Conservation (phyloP, 306 rosid species). For the Vigna unguiculata region DNA sequence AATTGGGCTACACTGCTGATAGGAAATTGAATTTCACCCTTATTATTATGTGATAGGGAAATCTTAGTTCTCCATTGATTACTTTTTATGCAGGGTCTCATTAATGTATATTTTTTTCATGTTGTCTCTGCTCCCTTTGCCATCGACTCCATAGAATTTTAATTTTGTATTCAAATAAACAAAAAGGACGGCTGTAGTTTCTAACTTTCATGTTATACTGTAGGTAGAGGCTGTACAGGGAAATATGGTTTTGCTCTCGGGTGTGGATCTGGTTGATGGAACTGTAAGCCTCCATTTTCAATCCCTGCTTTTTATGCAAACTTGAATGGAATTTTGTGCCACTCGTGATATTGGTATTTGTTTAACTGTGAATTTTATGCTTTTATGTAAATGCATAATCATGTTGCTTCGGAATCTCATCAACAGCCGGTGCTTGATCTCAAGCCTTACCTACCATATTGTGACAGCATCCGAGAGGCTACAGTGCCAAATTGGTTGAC, state of each 20-base stretch:
- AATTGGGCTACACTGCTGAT: background rate
- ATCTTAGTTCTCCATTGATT: background rate
- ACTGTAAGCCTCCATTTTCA: constrained; percentile 70
- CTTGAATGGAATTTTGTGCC: constrained; percentile 6
- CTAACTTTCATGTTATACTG: constrained; percentile 38
- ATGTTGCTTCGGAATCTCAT: constrained; percentile 43
- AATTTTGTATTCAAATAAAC: constrained; percentile 20
- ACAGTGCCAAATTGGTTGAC: constrained; percentile 77
- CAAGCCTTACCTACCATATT: constrained; percentile 91
- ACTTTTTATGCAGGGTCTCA: background rate
- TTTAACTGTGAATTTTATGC: constrained; percentile 27
- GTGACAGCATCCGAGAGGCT: constrained; percentile 81
- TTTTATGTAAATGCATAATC: constrained; percentile 30
- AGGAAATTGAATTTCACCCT: constrained; percentile 24
- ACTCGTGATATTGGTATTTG: constrained; percentile 31
- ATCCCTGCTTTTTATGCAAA: constrained; percentile 32
- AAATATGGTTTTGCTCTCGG: constrained; percentile 81
- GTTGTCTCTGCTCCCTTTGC: constrained; percentile 14
- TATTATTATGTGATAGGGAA: background rate
- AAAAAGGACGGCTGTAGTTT: constrained; percentile 18
- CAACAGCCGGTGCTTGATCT: constrained; percentile 91
- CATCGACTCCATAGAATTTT: constrained; percentile 10
- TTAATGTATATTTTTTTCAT: background rate
- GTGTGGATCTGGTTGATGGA: constrained; percentile 95
- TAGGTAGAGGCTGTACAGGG: constrained; percentile 87